These are phyloP conservation scores for Cinnamomum chago DNA, from an alignment of 164 flowering plant species.

Conservation along the genomic window DNA sequence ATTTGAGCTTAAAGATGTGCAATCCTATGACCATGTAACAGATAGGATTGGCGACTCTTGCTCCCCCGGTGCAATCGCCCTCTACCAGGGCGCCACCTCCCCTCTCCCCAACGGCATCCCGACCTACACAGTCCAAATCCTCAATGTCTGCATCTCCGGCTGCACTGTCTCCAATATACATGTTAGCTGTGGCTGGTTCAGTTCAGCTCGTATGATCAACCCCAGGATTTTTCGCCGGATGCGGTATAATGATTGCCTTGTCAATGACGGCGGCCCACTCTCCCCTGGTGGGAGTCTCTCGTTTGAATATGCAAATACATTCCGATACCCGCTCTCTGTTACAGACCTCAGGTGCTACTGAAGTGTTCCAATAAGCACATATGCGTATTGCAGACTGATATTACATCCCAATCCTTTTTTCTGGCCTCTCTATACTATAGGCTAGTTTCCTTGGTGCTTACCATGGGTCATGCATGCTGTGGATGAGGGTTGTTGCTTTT, in stretches of 20 bases:
- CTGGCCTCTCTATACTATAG: too few relatives aligned
- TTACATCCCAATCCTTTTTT: too few relatives aligned
- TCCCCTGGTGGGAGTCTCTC: conserved; percentile 41
- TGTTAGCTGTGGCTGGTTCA: conserved; percentile 82
- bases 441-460: too few relatives aligned
- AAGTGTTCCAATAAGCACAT: too few relatives aligned
- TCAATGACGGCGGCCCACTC: conserved; percentile 53
- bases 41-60: conserved; percentile 56
- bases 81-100: conserved; percentile 51
- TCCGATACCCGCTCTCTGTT: conserved; percentile 28
- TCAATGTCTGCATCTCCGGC: conserved; percentile 54
- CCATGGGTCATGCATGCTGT: too few relatives aligned
- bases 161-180: conserved; percentile 66
- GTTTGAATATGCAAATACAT: conserved; percentile 72
- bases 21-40: conserved; percentile 5
- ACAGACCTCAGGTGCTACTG: too few relatives aligned
- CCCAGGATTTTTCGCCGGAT: conserved; percentile 66
- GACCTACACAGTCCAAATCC: conserved; percentile 67
- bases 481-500: too few relatives aligned
- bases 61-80: conserved; percentile 40
- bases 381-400: too few relatives aligned
- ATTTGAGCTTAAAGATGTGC: too few relatives aligned
- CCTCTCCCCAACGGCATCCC: conserved; percentile 76
- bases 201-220: conserved; percentile 64
- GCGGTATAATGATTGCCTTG: conserved; percentile 61